Percentiles rank a stretch among this genome's conserved stretches.
Conservation (phyloP, 352 stramenopile species). For the Phytopythium boreale region DNA sequence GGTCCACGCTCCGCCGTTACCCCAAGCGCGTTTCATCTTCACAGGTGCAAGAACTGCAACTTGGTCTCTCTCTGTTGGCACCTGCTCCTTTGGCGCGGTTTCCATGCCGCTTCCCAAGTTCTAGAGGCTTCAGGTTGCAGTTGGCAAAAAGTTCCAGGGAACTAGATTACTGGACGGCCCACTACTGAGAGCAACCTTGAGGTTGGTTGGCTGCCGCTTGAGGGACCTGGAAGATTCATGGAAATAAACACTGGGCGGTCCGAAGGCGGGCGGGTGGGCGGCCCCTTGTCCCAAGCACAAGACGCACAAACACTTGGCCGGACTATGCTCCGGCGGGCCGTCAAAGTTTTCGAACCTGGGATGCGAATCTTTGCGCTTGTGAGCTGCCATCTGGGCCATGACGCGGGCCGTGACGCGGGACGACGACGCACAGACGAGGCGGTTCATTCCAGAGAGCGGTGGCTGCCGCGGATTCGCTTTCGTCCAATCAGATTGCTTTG, state of each 20-base stretch:
- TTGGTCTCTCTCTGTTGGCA: too few relatives aligned
- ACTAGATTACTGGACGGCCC: background rate
- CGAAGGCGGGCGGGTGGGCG: too few relatives aligned
- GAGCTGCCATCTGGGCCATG: background rate
- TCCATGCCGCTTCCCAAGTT: background rate
- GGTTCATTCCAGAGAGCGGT: background rate
- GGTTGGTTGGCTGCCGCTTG: background rate
- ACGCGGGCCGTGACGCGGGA: background rate
- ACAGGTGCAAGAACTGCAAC: background rate
- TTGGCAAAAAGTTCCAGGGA: background rate
- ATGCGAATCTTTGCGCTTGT: conserved; percentile 8
- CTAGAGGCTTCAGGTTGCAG: conserved; percentile 5
- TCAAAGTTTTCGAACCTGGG: background rate
- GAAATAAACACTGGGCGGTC: conserved; percentile 1
- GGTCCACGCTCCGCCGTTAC: background rate
- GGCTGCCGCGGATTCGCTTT: background rate
- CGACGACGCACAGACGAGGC: conserved; percentile 2
- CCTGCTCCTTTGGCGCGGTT: too few relatives aligned
- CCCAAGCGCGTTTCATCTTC: too few relatives aligned
- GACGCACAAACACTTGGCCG: background rate
- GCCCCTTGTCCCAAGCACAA: too few relatives aligned
- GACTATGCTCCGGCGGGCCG: background rate
- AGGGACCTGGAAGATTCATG: conserved; percentile 5
- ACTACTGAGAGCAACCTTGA: background rate
- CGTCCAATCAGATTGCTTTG: background rate